Evolutionary conservation across 768 basidiomycete genomes (phyloP).

Genomic region (Lentinula edodes): DNA sequence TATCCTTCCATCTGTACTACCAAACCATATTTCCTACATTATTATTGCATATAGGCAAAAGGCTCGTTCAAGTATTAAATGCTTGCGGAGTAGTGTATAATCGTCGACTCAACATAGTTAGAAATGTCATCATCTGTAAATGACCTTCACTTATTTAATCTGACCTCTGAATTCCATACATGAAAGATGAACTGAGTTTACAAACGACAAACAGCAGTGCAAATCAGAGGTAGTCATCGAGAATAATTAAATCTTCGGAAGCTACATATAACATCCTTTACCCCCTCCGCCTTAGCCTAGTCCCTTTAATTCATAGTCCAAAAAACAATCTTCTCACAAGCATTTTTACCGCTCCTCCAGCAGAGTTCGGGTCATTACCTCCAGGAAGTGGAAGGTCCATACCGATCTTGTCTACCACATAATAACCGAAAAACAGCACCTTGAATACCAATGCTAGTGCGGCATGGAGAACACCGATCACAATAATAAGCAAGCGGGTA

Average conservation of each 20-base stretch:
- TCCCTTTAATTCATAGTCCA: background rate
- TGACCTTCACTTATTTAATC: too few relatives aligned
- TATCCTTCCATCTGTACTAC: background rate
- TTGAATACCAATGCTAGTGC: slow-evolving; percentile 84
- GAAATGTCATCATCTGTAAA: background rate
- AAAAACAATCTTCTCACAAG: background rate
- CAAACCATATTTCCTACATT: background rate
- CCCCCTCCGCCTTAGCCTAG: too few relatives aligned
- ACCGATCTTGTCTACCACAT: slow-evolving; percentile 38
- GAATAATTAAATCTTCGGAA: too few relatives aligned
- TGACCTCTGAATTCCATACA: too few relatives aligned
- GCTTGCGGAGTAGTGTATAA: background rate
- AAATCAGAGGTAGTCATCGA: too few relatives aligned
- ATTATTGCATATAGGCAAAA: too few relatives aligned
- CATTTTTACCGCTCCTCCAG: background rate
- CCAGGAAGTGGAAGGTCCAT: slow-evolving; percentile 36
- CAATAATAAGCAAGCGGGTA: slow-evolving; percentile 75
- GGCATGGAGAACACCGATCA: slow-evolving; percentile 70
- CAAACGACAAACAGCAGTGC: too few relatives aligned
- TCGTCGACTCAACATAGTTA: background rate
- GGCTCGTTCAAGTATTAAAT: background rate
- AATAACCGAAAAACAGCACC: slow-evolving; percentile 58
- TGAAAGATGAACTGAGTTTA: too few relatives aligned
- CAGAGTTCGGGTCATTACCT: slow-evolving; percentile 26
- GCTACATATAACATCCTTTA: too few relatives aligned